phyloP scores from a whole-genome alignment of 805 yeast species.

The Suhomyces emberorum region DNA sequence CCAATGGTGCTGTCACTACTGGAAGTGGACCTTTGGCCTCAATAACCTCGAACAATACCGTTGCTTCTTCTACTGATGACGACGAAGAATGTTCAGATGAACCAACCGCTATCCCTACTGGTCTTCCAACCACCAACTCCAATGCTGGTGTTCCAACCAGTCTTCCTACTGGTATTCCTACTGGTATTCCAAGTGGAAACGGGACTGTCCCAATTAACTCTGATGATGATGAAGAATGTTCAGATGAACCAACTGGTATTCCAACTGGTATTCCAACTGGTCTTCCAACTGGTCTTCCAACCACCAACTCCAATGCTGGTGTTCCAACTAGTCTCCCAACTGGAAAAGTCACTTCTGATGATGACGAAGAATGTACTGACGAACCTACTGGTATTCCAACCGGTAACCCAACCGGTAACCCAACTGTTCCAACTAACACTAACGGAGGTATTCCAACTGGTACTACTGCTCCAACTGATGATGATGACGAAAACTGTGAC shows the following conservation, averaged over 20 bases:
- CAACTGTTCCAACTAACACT: too few relatives aligned
- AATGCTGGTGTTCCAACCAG: neutral
- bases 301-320: neutral
- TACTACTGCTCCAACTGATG: conserved; percentile 4
- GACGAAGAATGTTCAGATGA: conserved; percentile 11
- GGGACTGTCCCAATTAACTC: neutral
- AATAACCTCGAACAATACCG: neutral
- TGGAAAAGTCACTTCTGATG: conserved; percentile 6
- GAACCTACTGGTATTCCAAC: conserved; percentile 1
- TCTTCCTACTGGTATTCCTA: neutral
- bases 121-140: conserved; percentile 2
- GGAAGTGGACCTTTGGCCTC: conserved; percentile 1
- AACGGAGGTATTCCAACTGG: too few relatives aligned
- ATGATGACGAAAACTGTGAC: conserved; percentile 12
- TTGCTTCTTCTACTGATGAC: conserved; percentile 8
- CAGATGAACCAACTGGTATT: conserved; percentile 6
- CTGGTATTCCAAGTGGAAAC: too few relatives aligned
- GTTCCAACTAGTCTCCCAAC: neutral
- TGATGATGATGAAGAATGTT: conserved; percentile 5
- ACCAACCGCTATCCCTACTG: conserved; percentile 1
- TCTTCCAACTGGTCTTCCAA: conserved; percentile 2
- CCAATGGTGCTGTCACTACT: neutral
- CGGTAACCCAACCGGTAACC: too few relatives aligned
- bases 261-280: conserved; percentile 2
- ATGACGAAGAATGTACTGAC: conserved; percentile 11